Evolutionary conservation across 306 rosid species (phyloP).

Genomic region (Dryas drummondii): DNA sequence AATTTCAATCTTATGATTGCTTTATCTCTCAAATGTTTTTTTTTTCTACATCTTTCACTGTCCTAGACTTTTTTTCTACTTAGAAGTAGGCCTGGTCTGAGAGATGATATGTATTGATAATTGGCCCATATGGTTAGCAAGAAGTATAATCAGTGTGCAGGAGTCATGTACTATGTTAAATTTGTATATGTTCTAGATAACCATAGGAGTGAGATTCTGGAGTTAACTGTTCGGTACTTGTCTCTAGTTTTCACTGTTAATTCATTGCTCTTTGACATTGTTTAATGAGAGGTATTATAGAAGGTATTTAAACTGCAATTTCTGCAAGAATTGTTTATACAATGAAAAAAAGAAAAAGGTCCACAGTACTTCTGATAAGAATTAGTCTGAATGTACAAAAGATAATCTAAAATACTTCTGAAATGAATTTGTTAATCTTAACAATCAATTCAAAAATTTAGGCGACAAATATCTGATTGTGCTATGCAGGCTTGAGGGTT

Average conservation of each 20-base stretch:
- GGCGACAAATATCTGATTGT: slow-evolving; percentile 9
- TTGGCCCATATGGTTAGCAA: neutral
- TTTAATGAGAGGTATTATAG: neutral
- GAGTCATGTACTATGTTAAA: neutral
- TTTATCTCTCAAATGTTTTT: neutral
- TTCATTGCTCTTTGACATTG: neutral
- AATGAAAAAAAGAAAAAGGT: neutral
- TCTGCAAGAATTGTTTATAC: neutral
- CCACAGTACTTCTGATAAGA: neutral
- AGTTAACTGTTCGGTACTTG: neutral
- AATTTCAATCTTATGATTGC: neutral
- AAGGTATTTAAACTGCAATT: neutral
- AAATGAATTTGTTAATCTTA: neutral
- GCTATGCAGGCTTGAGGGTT: slow-evolving; percentile 68
- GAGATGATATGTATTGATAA: neutral
- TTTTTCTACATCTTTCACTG: neutral
- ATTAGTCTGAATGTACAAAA: neutral
- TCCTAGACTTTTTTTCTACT: neutral
- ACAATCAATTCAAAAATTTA: slow-evolving; percentile 9
- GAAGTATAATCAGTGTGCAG: neutral
- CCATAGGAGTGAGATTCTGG: neutral
- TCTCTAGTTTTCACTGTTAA: neutral
- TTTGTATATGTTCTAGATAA: neutral
- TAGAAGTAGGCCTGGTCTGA: neutral
- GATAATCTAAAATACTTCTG: neutral